These are phyloP conservation scores for Chaetomium globosum DNA, from an alignment of 2,329 filamentous ascomycete species.

Conservation along the genomic window DNA sequence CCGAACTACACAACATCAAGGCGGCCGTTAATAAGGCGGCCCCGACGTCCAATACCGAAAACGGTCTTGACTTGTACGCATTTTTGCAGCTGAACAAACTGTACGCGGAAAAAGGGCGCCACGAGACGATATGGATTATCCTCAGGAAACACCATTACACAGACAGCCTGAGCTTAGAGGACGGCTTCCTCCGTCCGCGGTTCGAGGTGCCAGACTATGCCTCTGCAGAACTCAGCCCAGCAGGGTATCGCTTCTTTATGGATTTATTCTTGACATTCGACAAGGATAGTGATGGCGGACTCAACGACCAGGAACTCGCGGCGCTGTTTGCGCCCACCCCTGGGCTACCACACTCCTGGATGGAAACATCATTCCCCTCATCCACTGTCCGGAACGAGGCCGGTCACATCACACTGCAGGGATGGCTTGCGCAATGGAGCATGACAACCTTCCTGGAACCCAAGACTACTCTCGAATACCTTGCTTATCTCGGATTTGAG, in stretches of 20 bases:
- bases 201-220: conserved; percentile 92
- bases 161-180: conserved; percentile 87
- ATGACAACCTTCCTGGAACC: conserved; percentile 99
- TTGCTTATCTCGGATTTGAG: conserved; percentile 95
- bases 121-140: conserved; percentile 98
- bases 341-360: conserved; percentile 83
- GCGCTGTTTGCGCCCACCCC: conserved; percentile 92
- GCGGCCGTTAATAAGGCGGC: conserved; percentile 73
- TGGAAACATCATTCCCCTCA: conserved; percentile 84
- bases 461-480: conserved; percentile 91
- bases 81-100: conserved; percentile 93
- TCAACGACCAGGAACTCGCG: conserved; percentile 82
- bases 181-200: conserved; percentile 87
- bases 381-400: conserved; percentile 95
- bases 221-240: conserved; percentile 89
- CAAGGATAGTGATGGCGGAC: conserved; percentile 93
- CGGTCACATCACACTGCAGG: conserved; percentile 91
- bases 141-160: conserved; percentile 94
- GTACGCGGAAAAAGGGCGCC: conserved; percentile 94
- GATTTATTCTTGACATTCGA: conserved; percentile 94
- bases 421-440: conserved; percentile 98
- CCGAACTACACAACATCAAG: conserved; percentile 91
- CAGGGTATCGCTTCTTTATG: conserved; percentile 96
- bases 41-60: conserved; percentile 63
- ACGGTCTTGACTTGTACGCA: conserved; percentile 77